A percentile compares a stretch with the other conserved stretches of the same genome.
Evolutionary conservation across 2,329 filamentous ascomycete genomes (phyloP).

Genomic region (Chaetomiaceae sp.): DNA sequence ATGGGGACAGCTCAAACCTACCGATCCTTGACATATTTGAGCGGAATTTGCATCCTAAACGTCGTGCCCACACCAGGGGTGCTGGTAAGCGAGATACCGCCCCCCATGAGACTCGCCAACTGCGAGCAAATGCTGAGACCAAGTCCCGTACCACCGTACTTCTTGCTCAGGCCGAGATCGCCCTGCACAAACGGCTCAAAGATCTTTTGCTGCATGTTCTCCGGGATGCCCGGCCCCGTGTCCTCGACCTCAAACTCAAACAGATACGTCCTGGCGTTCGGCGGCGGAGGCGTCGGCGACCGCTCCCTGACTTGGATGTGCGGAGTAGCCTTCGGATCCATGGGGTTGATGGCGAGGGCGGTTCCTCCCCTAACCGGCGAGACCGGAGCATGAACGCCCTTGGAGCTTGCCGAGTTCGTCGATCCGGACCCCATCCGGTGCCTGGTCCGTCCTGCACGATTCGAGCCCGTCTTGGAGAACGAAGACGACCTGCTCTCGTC

Average conservation of each 20-base stretch:
- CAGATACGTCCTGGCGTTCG: constrained; percentile 58
- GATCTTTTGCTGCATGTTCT: constrained; percentile 71
- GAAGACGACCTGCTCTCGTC: constrained; percentile 50
- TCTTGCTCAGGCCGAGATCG: constrained; percentile 83
- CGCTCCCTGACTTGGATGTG: constrained; percentile 49
- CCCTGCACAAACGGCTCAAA: constrained; percentile 95
- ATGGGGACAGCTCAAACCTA: constrained; percentile 34
- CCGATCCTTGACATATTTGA: constrained; percentile 68
- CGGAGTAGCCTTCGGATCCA: constrained; percentile 49
- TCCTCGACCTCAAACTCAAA: constrained; percentile 91
- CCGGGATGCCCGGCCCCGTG: constrained; percentile 79
- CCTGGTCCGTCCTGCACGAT: constrained; percentile 38
- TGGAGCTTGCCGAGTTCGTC: constrained; percentile 47
- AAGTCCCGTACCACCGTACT: constrained; percentile 82
- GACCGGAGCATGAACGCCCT: constrained; percentile 29
- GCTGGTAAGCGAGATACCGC: constrained; percentile 67
- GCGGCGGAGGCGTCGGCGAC: constrained; percentile 56
- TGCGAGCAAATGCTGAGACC: constrained; percentile 88
- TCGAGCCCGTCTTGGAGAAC: constrained; percentile 43
- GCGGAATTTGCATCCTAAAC: constrained; percentile 77
- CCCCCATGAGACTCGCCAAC: constrained; percentile 76
- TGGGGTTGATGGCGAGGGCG: constrained; percentile 58
- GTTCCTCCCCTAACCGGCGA: constrained; percentile 39
- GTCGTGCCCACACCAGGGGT: constrained; percentile 68
- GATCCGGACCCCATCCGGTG: constrained; percentile 46